Percentiles rank a stretch among this genome's conserved stretches.
phyloP scores from a whole-genome alignment of 805 yeast species.

The Barnettozyma populi region DNA sequence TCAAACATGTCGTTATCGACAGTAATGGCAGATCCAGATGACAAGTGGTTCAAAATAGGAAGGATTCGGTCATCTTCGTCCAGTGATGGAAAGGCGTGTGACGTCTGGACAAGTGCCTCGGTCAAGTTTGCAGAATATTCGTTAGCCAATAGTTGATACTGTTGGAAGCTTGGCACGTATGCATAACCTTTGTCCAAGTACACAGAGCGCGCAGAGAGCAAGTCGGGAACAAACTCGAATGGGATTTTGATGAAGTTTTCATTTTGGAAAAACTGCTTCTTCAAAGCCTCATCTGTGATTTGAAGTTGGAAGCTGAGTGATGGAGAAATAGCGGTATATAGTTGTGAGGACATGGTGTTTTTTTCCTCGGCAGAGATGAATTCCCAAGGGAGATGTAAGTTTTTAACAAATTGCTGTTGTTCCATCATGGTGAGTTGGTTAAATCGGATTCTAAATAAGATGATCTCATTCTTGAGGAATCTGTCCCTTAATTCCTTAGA shows the following conservation, averaged over 20 bases:
- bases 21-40: slow-evolving; percentile 59
- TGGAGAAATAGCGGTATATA: slow-evolving; percentile 51
- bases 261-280: slow-evolving; percentile 42
- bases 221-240: slow-evolving; percentile 76
- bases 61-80: slow-evolving; percentile 89
- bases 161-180: slow-evolving; percentile 79
- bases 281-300: slow-evolving; percentile 39
- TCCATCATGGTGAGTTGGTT: slow-evolving; percentile 57
- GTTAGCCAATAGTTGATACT: slow-evolving; percentile 58
- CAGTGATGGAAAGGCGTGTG: slow-evolving; percentile 72
- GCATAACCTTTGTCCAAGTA: slow-evolving; percentile 67
- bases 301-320: slow-evolving; percentile 30
- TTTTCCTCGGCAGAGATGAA: slow-evolving; percentile 62
- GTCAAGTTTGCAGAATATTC: slow-evolving; percentile 53
- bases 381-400: slow-evolving; percentile 67
- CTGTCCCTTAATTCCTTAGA: slow-evolving; percentile 76
- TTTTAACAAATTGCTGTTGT: slow-evolving; percentile 62
- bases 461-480: slow-evolving; percentile 71
- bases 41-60: slow-evolving; percentile 76
- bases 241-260: slow-evolving; percentile 81
- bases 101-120: slow-evolving; percentile 55
- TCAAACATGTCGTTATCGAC: slow-evolving; percentile 16
- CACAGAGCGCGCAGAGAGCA: slow-evolving; percentile 69
- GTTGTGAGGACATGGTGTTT: slow-evolving; percentile 36
- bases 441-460: slow-evolving; percentile 70